Evolutionary conservation across 352 stramenopile species (phyloP).

Genomic region (Sclerospora graminicola): DNA sequence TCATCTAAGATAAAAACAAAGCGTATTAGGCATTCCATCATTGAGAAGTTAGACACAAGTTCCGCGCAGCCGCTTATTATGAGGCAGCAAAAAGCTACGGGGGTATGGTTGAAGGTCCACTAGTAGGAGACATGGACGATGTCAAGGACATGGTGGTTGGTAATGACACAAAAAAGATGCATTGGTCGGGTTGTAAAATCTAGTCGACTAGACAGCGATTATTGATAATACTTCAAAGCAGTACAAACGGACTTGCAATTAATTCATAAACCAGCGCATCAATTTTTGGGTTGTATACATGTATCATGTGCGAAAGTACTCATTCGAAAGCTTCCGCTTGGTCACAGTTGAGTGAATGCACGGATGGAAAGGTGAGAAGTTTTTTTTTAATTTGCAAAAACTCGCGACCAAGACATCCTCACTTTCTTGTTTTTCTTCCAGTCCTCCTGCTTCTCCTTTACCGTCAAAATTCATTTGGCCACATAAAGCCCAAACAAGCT

Average conservation of each 20-base stretch:
- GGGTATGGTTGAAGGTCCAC: constrained; percentile 12
- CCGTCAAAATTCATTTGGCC: constrained; percentile 9
- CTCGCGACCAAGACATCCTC: constrained; percentile 53
- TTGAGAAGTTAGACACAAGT: constrained; percentile 50
- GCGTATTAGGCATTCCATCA: constrained; percentile 67
- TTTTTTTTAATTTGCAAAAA: constrained; percentile 62
- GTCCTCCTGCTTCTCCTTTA: neutral
- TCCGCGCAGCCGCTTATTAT: constrained; percentile 51
- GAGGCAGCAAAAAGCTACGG: constrained; percentile 18
- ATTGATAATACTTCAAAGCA: constrained; percentile 23
- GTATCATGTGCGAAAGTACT: constrained; percentile 33
- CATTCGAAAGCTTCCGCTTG: constrained; percentile 24
- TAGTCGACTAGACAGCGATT: constrained; percentile 42
- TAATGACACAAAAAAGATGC: constrained; percentile 25
- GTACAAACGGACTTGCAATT: constrained; percentile 45
- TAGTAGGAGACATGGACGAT: constrained; percentile 21
- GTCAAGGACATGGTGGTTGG: constrained; percentile 35
- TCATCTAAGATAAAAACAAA: constrained; percentile 63
- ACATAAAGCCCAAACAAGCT: constrained; percentile 51
- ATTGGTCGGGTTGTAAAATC: constrained; percentile 24
- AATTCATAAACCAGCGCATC: constrained; percentile 48
- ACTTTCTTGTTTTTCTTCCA: constrained; percentile 23
- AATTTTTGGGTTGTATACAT: constrained; percentile 60
- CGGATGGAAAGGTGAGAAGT: constrained; percentile 52
- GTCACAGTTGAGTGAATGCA: constrained; percentile 42